Evolutionary conservation across 208 protist genomes (phyloP).

Genomic region (Trichomonas vaginalis): DNA sequence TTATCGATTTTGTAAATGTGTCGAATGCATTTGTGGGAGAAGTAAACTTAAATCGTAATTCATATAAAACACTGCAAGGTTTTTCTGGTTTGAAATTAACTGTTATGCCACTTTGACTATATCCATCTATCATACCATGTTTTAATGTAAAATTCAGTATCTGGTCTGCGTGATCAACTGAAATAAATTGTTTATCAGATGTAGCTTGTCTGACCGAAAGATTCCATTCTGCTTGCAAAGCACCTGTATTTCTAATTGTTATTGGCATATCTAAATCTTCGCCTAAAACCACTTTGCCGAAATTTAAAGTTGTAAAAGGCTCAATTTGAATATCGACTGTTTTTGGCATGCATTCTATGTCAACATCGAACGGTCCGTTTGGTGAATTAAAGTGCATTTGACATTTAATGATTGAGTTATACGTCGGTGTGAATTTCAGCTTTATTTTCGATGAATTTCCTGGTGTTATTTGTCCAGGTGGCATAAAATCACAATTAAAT

Average conservation of each 20-base stretch:
- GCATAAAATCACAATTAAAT: not conserved
- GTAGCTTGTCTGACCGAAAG: not conserved
- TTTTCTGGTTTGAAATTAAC: not conserved
- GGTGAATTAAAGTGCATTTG: not conserved
- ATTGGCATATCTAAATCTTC: not conserved
- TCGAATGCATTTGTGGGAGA: not conserved
- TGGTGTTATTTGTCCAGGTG: not conserved
- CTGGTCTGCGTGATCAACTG: not conserved
- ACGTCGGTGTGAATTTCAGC: not conserved
- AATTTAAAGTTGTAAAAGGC: not conserved
- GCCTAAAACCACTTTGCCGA: not conserved
- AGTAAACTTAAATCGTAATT: not conserved
- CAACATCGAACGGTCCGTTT: not conserved
- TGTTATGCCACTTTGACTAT: not conserved
- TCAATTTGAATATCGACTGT: conserved; percentile 4
- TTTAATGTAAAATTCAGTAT: not conserved
- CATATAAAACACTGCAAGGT: not conserved
- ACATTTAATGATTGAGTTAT: not conserved
- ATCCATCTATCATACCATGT: not conserved
- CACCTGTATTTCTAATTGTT: not conserved
- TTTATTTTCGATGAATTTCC: not conserved
- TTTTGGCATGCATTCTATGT: not conserved
- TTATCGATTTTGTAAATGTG: not conserved
- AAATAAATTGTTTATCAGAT: not conserved
- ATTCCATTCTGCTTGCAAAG: not conserved